These are phyloP conservation scores for Patellifolia procumbens DNA, from an alignment of 179 eudicot species.

Conservation along the genomic window DNA sequence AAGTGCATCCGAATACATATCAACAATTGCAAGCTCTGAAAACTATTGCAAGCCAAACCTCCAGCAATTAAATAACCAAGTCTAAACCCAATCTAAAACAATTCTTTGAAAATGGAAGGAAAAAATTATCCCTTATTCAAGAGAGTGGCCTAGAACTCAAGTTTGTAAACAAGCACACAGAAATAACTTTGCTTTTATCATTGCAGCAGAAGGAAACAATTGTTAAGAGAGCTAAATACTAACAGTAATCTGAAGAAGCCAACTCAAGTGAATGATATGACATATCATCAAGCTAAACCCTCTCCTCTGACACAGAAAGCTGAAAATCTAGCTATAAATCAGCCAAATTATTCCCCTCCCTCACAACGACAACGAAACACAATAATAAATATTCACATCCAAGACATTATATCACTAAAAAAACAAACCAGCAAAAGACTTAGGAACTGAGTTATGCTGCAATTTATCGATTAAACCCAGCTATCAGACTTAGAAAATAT, in stretches of 20 bases:
- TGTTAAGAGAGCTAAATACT: neutral
- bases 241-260: neutral
- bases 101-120: neutral
- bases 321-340: neutral
- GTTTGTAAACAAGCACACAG: neutral
- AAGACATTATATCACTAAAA: neutral
- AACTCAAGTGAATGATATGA: neutral
- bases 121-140: neutral
- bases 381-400: neutral
- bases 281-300: neutral
- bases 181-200: neutral
- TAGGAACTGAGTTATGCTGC: neutral
- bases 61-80: neutral
- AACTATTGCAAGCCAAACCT: neutral
- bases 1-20: neutral
- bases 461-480: neutral
- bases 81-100: neutral
- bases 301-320: neutral
- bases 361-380: neutral
- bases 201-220: neutral
- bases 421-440: neutral
- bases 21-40: neutral
- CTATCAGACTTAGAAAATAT: neutral
- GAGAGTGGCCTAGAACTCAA: neutral
- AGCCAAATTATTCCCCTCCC: neutral